Evolutionary conservation across 2,329 filamentous ascomycete species (phyloP), one percentile per base, ranked within the genome.

Genomic region (Neonectria faginata): DNA sequence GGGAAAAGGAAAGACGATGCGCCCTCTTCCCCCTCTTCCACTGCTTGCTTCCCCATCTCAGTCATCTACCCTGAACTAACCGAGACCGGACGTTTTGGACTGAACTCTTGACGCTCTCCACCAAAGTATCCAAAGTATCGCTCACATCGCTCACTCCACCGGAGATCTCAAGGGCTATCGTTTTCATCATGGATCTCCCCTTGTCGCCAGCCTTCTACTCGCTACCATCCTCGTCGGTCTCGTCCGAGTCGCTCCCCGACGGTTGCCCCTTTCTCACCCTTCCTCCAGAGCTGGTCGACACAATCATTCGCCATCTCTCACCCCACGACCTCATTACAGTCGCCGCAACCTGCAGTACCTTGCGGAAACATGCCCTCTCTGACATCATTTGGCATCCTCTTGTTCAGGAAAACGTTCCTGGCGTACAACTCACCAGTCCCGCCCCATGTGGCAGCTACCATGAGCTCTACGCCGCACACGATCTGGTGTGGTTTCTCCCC

Each of bases 401-500:
- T 18, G 86, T 97, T 12, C 89, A 93, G 73, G 78, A 84, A 6
- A 89, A 92, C 67, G 81, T 96, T 0, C 90, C 91, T 0, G 79
- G 86, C 36, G 74, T 82, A 58, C 67, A 71, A 12, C 79, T 94
- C 29, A 78, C 79, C 1, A 82, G 84, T 1, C 83, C 89, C 0
- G 84, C 83, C 7, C 89, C 90, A 7, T 89, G 86, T 72, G 70
- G 80, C 2, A 89, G 84, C 25, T 97, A 90, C 78, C 88, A 87
- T 62, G 85, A 91, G 27, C 86, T 97, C 2, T 97, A 92, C 76
- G 81, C 85, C 45, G 85, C 89, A 20, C 92, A 96, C 75, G 86
- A 96, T 67, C 90, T 91, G 0, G 88, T 90, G 72, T 97, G 94
- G 94, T 97, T 97, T 73, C 83, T 97, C 1, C 85, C 92, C 0